Conservation (phyloP, 148 eudicot genomes). For the Camellia japonica region DNA sequence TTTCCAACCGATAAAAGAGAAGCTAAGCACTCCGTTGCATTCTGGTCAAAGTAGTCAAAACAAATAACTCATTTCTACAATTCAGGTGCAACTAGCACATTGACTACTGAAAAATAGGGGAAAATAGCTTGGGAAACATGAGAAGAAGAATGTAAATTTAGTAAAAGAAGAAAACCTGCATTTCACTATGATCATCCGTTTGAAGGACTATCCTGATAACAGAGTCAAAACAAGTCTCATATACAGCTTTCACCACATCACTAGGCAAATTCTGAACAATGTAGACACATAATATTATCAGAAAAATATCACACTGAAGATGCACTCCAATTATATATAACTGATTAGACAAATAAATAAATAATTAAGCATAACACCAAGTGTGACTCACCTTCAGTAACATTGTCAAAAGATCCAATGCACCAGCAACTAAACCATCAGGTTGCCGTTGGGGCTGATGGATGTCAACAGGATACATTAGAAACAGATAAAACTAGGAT, state of each 20-base stretch:
- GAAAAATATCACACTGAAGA: conserved; percentile 7
- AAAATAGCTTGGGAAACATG: neutral
- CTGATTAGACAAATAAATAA: conserved; percentile 8
- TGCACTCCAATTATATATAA: conserved; percentile 1
- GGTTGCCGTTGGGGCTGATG: conserved; percentile 86
- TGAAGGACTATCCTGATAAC: conserved; percentile 70
- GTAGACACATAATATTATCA: conserved; percentile 9
- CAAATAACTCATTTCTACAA: conserved; percentile 6
- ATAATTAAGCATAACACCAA: neutral
- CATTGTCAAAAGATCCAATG: conserved; percentile 70
- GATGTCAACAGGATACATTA: conserved; percentile 19
- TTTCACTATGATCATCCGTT: conserved; percentile 79
- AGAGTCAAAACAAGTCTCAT: conserved; percentile 79
- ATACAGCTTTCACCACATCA: conserved; percentile 71
- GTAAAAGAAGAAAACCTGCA: conserved; percentile 60
- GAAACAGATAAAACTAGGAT: conserved; percentile 6
- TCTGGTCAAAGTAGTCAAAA: conserved; percentile 42
- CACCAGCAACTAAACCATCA: conserved; percentile 71
- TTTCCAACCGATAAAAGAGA: conserved; percentile 71
- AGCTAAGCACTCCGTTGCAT: conserved; percentile 94
- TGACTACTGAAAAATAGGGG: neutral
- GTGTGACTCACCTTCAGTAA: conserved; percentile 45
- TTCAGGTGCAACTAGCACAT: neutral
- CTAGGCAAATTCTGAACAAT: conserved; percentile 59
- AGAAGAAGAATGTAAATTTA: neutral